A percentile compares a stretch with the other conserved stretches of the same genome.
These are phyloP conservation scores for Tricholoma sp. DNA, from an alignment of 768 basidiomycete species.

Conservation along the genomic window DNA sequence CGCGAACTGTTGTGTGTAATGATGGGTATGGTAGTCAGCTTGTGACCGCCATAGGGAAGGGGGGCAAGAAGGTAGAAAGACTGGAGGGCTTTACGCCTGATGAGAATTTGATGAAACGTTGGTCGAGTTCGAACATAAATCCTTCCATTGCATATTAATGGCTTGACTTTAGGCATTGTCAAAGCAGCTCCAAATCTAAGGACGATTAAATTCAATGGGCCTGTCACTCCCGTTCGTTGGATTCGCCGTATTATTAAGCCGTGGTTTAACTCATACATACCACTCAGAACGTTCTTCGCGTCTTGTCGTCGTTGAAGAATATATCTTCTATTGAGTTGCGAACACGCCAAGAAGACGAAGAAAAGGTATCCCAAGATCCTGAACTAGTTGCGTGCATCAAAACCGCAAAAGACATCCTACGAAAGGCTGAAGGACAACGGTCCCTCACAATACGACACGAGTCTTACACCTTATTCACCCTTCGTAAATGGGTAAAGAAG, in stretches of 20 bases:
- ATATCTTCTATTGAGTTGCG: constrained; percentile 2
- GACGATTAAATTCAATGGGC: constrained; percentile 11
- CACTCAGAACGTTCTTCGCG: neutral
- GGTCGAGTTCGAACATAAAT: constrained; percentile 4
- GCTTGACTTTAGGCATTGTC: constrained; percentile 11
- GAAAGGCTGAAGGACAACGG: constrained; percentile 3
- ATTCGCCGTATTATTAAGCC: neutral
- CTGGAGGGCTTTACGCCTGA: constrained; percentile 19
- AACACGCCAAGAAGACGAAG: neutral
- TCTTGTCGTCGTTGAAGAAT: constrained; percentile 1
- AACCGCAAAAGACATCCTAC: constrained; percentile 12
- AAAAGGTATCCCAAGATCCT: neutral
- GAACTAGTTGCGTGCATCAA: constrained; percentile 8
- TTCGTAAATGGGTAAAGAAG: neutral
- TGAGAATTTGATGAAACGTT: constrained; percentile 23
- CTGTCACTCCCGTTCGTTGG: constrained; percentile 4
- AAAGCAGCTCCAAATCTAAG: constrained; percentile 17
- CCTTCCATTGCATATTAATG: neutral
- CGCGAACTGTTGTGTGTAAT: constrained; percentile 20
- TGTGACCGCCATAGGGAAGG: constrained; percentile 23
- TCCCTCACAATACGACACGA: neutral
- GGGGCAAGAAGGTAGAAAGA: constrained; percentile 24
- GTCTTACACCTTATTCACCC: neutral
- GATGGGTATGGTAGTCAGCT: constrained; percentile 20
- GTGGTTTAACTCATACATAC: neutral